Conservation (phyloP, 441 rosid genomes). For the Macaranga tanarius region DNA sequence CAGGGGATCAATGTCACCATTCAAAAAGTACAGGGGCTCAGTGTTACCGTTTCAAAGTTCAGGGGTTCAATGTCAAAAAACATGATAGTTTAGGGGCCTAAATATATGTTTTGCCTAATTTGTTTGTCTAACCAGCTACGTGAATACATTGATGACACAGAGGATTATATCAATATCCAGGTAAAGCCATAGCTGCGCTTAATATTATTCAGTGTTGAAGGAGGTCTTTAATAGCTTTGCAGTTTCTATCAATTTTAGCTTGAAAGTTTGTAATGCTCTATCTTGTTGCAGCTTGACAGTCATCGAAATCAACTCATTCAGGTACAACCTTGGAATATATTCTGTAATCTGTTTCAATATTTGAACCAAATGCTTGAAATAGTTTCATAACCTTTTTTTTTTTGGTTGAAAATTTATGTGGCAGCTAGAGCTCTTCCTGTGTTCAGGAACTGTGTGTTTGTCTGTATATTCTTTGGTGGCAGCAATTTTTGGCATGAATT, state of each 20-base stretch:
- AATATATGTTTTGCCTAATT: too few relatives aligned
- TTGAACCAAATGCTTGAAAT: neutral
- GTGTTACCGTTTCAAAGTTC: too few relatives aligned
- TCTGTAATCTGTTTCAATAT: neutral
- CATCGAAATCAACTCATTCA: conserved; percentile 98
- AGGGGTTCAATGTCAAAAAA: too few relatives aligned
- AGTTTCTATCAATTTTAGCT: neutral
- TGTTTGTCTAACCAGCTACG: conserved; percentile 50
- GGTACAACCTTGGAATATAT: conserved; percentile 32
- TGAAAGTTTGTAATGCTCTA: neutral
- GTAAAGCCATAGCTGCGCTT: conserved; percentile 31
- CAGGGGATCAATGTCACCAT: too few relatives aligned
- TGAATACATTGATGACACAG: conserved; percentile 92
- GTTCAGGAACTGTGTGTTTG: conserved; percentile 73
- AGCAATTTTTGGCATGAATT: conserved; percentile 87
- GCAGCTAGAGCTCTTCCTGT: conserved; percentile 82
- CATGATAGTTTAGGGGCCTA: too few relatives aligned
- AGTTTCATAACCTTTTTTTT: neutral
- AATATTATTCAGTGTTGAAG: neutral
- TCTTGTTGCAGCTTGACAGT: conserved; percentile 73
- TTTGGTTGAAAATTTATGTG: neutral
- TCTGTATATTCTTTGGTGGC: conserved; percentile 70
- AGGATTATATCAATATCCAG: conserved; percentile 98
- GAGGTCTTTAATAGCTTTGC: neutral
- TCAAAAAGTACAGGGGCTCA: too few relatives aligned